phyloP scores from a whole-genome alignment of 768 basidiomycete species.

The Heimioporus sp. region DNA sequence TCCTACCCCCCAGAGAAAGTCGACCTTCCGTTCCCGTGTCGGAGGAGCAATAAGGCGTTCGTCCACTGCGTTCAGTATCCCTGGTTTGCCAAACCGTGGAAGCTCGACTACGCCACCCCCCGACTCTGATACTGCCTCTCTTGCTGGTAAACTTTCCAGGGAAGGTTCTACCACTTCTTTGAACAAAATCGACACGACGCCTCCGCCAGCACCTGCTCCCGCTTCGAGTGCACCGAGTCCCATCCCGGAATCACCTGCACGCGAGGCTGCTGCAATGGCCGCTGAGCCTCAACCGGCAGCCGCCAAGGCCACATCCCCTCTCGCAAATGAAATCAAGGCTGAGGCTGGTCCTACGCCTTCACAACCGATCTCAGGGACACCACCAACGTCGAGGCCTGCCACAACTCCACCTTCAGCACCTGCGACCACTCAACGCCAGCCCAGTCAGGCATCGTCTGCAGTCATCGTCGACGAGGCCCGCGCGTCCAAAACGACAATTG shows the following conservation, averaged over 20 bases:
- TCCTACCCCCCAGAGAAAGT: slow-evolving; percentile 34
- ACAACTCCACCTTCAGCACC: slow-evolving; percentile 12
- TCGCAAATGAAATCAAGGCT: slow-evolving; percentile 30
- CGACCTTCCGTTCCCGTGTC: slow-evolving; percentile 56
- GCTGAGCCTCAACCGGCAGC: slow-evolving; percentile 25
- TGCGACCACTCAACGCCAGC: slow-evolving; percentile 1
- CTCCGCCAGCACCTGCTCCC: slow-evolving; percentile 22
- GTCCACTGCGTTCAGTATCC: slow-evolving; percentile 51
- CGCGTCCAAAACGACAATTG: slow-evolving; percentile 36
- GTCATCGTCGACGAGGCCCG: slow-evolving; percentile 12
- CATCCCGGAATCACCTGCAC: slow-evolving; percentile 66
- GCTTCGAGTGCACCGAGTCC: slow-evolving; percentile 49
- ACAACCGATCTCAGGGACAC: slow-evolving; percentile 20
- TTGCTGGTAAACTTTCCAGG: slow-evolving; percentile 29
- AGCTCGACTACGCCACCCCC: slow-evolving; percentile 23
- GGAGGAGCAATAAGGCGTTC: slow-evolving; percentile 59
- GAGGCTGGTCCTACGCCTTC: slow-evolving; percentile 15
- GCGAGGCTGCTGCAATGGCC: slow-evolving; percentile 47
- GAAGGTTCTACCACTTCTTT: slow-evolving; percentile 29
- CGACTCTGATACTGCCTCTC: slow-evolving; percentile 27
- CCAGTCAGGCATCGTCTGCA: slow-evolving; percentile 2
- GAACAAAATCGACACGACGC: slow-evolving; percentile 33
- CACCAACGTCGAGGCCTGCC: slow-evolving; percentile 15
- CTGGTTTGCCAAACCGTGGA: slow-evolving; percentile 31
- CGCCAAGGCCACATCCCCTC: slow-evolving; percentile 42